Evolutionary conservation across 306 rosid species (phyloP).

Genomic region (Macrotyloma uniflorum): DNA sequence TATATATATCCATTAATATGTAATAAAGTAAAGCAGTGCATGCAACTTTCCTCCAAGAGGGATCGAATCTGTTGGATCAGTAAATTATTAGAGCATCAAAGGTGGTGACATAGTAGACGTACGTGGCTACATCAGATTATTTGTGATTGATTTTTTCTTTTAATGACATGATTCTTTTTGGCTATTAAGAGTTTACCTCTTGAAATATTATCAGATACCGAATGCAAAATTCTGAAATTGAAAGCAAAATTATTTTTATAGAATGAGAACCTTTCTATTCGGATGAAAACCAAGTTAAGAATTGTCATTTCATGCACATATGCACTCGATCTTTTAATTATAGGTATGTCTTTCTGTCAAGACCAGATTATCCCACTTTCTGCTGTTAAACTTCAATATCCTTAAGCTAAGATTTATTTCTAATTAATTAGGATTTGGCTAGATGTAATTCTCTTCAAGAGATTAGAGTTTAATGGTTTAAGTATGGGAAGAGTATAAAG

Average conservation of each 20-base stretch:
- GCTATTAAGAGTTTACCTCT: background rate
- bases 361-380: background rate
- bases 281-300: background rate
- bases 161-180: background rate
- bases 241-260: background rate
- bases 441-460: background rate
- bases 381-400: background rate
- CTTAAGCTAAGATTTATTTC: background rate
- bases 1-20: slow-evolving; percentile 17
- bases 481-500: too few species aligned
- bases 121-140: slow-evolving; percentile 12
- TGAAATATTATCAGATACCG: background rate
- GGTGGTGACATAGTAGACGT: slow-evolving; percentile 31
- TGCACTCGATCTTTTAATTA: background rate
- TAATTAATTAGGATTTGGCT: background rate
- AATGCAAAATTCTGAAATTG: background rate
- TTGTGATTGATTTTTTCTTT: background rate
- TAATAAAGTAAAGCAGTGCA: background rate
- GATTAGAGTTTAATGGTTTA: background rate
- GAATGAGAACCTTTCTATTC: background rate
- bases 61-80: slow-evolving; percentile 10
- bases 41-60: slow-evolving; percentile 21
- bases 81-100: slow-evolving; percentile 31
- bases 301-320: background rate
- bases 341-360: background rate